Conservation (phyloP, 768 basidiomycete species). For the Mrakia blollopis region DNA sequence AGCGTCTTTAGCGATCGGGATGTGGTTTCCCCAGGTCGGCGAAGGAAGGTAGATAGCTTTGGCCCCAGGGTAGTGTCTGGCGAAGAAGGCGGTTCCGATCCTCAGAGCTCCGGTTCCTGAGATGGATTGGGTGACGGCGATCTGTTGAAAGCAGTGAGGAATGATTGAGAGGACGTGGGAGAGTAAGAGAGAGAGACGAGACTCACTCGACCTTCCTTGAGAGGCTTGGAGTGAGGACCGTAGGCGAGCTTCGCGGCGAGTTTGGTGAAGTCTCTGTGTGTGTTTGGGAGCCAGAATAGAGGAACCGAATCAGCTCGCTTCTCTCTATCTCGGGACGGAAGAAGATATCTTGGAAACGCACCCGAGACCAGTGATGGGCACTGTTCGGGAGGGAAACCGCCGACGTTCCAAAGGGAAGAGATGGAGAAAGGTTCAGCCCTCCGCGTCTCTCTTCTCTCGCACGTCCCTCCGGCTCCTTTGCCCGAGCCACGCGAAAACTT, state of each 20-base stretch:
- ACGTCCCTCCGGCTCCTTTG: too few species aligned
- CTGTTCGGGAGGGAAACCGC: conserved; percentile 1
- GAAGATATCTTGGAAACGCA: neutral
- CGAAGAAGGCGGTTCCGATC: conserved; percentile 88
- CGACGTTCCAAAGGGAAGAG: neutral
- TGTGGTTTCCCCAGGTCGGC: conserved; percentile 36
- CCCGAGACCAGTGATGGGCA: conserved; percentile 83
- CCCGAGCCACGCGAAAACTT: neutral
- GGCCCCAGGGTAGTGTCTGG: conserved; percentile 65
- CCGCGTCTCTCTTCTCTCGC: neutral
- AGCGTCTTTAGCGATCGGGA: conserved; percentile 26
- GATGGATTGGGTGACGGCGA: conserved; percentile 86
- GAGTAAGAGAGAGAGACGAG: conserved; percentile 4
- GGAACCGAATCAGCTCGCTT: neutral
- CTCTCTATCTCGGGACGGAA: too few species aligned
- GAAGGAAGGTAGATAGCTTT: conserved; percentile 39
- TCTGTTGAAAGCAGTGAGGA: conserved; percentile 47
- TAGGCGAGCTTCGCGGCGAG: conserved; percentile 87
- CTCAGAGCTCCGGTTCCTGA: conserved; percentile 97
- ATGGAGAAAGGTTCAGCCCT: neutral
- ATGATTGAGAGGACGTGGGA: neutral
- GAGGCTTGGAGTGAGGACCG: conserved; percentile 68
- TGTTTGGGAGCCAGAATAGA: too few species aligned
- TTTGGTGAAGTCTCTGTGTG: conserved; percentile 68
- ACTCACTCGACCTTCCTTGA: conserved; percentile 58